Evolutionary conservation across 2,329 filamentous ascomycete species (phyloP), one percentile per base, ranked within the genome.

Genomic region (Claviceps sp.): DNA sequence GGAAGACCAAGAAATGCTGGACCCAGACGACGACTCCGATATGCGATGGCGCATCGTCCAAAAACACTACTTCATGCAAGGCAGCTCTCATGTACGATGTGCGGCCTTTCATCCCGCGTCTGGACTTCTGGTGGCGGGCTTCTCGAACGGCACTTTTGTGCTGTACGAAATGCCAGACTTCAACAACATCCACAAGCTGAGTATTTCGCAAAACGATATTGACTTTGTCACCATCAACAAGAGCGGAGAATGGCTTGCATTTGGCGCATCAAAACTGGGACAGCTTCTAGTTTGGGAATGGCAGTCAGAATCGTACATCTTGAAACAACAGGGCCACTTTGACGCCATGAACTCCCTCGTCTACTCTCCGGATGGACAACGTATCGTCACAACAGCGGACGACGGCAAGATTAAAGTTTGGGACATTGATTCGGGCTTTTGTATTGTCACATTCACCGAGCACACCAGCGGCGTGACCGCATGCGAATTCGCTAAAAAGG

Each of bases 251-350:
- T 98, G 93, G 93, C 73, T 98, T 22, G 94, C 94, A 0, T 96
- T 98, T 66, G 93, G 91, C 14, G 93, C 94, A 0, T 95, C 93
- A 2, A 94, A 94, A 61, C 77, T 95, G 5, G 94, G 94, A 0
- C 93, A 98, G 64, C 75, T 98, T n/a, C 72, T 98, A 4, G 93
- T 98, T 4, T 98, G 93, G 93, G 93, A 98, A 66, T 98, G 94
- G 90, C 91, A 97, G 65, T 98, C 93, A 0, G 94, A 98, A 68
- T 97, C 91, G 5, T 98, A 98, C 67, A 94, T 98, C 53, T 74
- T 98, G 47, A 98, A 98, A 69, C 93, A 98, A 64, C 93, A 97
- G 67, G 93, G 91, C 0, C 93, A 98, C 68, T 90, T 95, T 57
- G 93, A 98, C 65, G 86, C 88, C 2, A 90, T 97, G 80, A 97